Conservation (phyloP, 495 filamentous ascomycete species). For the Mycothermus thermophilus region DNA sequence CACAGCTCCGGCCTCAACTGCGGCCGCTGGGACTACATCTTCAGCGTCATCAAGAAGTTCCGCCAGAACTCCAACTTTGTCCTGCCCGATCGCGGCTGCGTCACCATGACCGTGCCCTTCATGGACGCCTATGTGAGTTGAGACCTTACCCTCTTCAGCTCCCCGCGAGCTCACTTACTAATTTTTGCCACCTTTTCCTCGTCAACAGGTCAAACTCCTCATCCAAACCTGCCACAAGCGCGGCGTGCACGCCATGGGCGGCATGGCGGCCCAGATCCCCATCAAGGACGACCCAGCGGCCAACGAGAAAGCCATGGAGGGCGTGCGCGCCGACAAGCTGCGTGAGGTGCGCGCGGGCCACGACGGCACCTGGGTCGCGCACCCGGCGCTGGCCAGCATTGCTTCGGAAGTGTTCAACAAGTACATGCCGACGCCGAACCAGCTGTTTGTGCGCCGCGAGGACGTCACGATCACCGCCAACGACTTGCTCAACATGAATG, state of each 20-base stretch:
- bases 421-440: constrained; percentile 98
- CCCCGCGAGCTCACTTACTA: not conserved
- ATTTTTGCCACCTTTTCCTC: not conserved
- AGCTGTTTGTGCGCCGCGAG: constrained; percentile 80
- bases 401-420: constrained; percentile 94
- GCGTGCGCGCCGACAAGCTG: constrained; percentile 87
- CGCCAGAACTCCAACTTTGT: constrained; percentile 85
- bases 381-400: constrained; percentile 82
- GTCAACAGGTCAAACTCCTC: constrained; percentile 53
- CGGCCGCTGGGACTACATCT: constrained; percentile 99
- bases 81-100: constrained; percentile 75
- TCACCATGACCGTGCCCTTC: constrained; percentile 98
- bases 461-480: constrained; percentile 77
- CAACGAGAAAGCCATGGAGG: constrained; percentile 90
- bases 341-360: constrained; percentile 91
- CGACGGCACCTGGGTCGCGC: constrained; percentile 93
- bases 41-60: constrained; percentile 99
- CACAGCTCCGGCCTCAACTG: constrained; percentile 96
- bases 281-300: constrained; percentile 86
- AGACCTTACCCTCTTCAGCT: not conserved
- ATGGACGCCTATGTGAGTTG: constrained; percentile 77
- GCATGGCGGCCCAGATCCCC: constrained; percentile 98
- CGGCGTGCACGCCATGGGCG: constrained; percentile 96
- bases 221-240: constrained; percentile 96
- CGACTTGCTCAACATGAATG: constrained; percentile 96